Conservation (phyloP, 352 stramenopile genomes). For the Saprolegnia diclina region DNA sequence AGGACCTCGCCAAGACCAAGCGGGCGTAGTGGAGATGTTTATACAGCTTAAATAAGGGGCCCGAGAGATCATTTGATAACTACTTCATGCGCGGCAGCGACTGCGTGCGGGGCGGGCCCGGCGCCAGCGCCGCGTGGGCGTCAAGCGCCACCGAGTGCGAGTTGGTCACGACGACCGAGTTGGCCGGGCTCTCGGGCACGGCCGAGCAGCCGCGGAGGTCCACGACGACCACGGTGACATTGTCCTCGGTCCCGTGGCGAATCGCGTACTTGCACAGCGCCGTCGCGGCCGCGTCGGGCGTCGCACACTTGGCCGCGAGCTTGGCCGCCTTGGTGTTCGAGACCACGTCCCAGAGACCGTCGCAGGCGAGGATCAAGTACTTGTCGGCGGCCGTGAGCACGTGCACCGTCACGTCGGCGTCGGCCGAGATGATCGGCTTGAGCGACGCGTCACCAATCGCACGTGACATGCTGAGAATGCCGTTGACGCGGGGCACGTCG, state of each 20-base stretch:
- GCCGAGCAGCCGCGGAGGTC: conserved; percentile 54
- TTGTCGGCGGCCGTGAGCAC: conserved; percentile 46
- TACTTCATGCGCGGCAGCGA: conserved; percentile 8
- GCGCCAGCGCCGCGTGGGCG: not conserved
- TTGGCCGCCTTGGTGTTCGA: conserved; percentile 58
- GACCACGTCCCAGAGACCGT: conserved; percentile 82
- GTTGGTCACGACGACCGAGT: not conserved
- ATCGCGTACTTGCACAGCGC: conserved; percentile 58
- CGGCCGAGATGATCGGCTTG: conserved; percentile 68
- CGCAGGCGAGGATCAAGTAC: conserved; percentile 73
- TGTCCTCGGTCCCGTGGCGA: conserved; percentile 53
- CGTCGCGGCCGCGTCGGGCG: conserved; percentile 53
- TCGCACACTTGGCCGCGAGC: conserved; percentile 41
- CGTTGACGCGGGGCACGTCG: conserved; percentile 78
- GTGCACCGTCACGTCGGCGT: conserved; percentile 69
- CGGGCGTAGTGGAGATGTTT: not conserved
- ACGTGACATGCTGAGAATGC: conserved; percentile 67
- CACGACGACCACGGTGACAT: conserved; percentile 72
- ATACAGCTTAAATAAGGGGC: not conserved
- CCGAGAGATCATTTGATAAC: not conserved
- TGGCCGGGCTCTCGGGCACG: conserved; percentile 23
- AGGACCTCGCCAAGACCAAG: conserved; percentile 40
- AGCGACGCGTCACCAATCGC: conserved; percentile 78
- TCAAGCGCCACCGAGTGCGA: not conserved
- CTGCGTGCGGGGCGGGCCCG: not conserved